These are phyloP conservation scores for Penicillium sclerotigenum DNA, from an alignment of 2,329 filamentous ascomycete species.

Conservation along the genomic window DNA sequence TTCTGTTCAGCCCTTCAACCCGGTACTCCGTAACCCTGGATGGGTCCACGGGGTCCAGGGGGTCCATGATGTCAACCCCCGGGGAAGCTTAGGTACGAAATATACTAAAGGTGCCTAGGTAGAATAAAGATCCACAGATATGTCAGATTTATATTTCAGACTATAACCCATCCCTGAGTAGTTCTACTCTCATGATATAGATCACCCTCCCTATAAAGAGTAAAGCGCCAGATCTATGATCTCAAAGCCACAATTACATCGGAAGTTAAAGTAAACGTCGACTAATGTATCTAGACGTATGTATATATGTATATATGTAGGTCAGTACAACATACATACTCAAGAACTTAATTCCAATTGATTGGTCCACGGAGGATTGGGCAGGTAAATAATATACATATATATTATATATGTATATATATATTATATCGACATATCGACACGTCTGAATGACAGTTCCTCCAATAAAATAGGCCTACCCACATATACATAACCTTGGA, in stretches of 20 bases:
- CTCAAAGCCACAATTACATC: not conserved
- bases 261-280: not conserved
- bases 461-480: not conserved
- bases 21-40: not conserved
- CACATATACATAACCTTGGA: conserved; percentile 6
- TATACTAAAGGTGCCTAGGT: not conserved
- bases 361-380: not conserved
- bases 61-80: conserved; percentile 6
- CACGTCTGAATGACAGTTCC: conserved; percentile 3
- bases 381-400: conserved; percentile 7
- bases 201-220: not conserved
- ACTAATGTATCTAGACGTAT: not conserved
- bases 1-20: not conserved
- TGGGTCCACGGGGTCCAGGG: no score
- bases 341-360: not conserved
- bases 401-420: no score
- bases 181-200: not conserved
- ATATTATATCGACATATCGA: no score
- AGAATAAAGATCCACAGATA: not conserved
- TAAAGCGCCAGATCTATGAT: not conserved
- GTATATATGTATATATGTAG: not conserved
- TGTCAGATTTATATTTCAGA: not conserved
- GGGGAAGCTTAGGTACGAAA: not conserved
- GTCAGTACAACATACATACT: not conserved
- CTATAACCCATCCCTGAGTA: not conserved